Conservation (phyloP, 2,329 filamentous ascomycete species). For the Ramichloridium luteum region DNA sequence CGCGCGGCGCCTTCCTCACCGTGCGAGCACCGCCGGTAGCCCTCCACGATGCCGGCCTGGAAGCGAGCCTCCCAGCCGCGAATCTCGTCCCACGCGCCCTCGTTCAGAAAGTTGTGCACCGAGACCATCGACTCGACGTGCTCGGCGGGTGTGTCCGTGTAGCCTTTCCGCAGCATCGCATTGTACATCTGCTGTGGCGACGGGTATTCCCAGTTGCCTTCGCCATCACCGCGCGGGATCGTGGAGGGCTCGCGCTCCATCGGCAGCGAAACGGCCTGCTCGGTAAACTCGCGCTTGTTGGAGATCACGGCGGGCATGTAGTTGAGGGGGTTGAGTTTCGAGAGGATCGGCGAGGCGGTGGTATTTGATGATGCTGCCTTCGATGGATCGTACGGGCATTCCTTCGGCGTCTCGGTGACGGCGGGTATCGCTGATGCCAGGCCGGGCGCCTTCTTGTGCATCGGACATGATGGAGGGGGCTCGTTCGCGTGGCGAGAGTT, state of each 20-base stretch:
- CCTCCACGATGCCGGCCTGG: constrained; percentile 51
- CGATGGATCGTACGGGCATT: constrained; percentile 41
- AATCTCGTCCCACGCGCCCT: constrained; percentile 94
- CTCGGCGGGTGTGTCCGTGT: constrained; percentile 84
- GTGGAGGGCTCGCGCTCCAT: constrained; percentile 73
- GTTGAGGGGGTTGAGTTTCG: constrained; percentile 70
- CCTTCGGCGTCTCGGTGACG: constrained; percentile 30
- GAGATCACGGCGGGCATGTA: constrained; percentile 89
- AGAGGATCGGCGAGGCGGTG: constrained; percentile 39
- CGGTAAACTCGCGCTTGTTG: constrained; percentile 55
- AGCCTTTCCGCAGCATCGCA: constrained; percentile 87
- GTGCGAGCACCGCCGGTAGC: constrained; percentile 22
- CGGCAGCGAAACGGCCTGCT: constrained; percentile 63
- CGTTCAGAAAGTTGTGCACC: constrained; percentile 95
- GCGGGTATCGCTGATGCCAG: constrained; percentile 15
- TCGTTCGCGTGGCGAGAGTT: background rate
- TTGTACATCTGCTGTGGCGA: constrained; percentile 99
- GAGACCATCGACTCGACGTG: constrained; percentile 95
- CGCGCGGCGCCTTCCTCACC: constrained; percentile 24
- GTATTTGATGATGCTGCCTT: constrained; percentile 22
- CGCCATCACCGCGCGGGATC: constrained; percentile 70
- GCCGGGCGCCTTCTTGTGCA: constrained; percentile 41
- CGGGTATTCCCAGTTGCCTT: constrained; percentile 89
- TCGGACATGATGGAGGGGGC: constrained; percentile 49
- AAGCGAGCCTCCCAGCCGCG: constrained; percentile 88